Evolutionary conservation across 495 filamentous ascomycete species (phyloP).

Genomic region (Entonaema liquescens): DNA sequence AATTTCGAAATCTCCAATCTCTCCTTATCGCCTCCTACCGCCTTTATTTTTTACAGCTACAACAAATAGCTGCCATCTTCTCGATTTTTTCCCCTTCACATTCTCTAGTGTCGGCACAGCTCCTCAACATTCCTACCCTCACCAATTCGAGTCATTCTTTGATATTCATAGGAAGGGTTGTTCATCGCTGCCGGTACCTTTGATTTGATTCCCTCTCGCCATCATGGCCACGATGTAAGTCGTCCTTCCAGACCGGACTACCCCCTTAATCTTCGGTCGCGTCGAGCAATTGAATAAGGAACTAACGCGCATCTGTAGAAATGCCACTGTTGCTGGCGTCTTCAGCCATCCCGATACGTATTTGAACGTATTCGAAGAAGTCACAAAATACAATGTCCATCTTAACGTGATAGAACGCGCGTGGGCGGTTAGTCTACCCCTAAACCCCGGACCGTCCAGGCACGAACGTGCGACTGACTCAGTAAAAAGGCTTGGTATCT

Average conservation of each 20-base stretch:
- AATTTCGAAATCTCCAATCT: constrained; percentile 35
- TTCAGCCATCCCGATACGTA: constrained; percentile 67
- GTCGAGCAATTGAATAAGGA: background rate
- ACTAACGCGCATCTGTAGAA: constrained; percentile 54
- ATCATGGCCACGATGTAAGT: constrained; percentile 56
- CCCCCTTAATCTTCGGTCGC: background rate
- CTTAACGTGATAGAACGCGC: constrained; percentile 84
- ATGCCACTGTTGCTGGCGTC: constrained; percentile 63
- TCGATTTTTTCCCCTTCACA: constrained; percentile 17
- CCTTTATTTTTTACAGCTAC: constrained; percentile 28
- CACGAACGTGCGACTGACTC: constrained; percentile 34
- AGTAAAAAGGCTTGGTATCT: constrained; percentile 75
- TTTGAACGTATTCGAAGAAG: constrained; percentile 84
- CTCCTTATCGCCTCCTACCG: constrained; percentile 42
- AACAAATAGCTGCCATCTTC: constrained; percentile 34
- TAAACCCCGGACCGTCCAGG: background rate
- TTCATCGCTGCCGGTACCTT: constrained; percentile 15
- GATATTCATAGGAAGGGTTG: constrained; percentile 3
- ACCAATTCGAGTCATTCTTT: constrained; percentile 10
- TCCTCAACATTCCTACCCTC: constrained; percentile 17
- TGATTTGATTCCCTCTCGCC: constrained; percentile 9
- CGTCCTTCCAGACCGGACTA: background rate
- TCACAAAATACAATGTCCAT: constrained; percentile 85
- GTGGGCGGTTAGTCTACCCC: constrained; percentile 76
- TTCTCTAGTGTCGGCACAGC: constrained; percentile 17